A percentile compares a stretch with the other conserved stretches of the same genome.
These are phyloP conservation scores for Hondaea fermentalgiana DNA, from an alignment of 108 stramenopile genomes.

Conservation along the genomic window DNA sequence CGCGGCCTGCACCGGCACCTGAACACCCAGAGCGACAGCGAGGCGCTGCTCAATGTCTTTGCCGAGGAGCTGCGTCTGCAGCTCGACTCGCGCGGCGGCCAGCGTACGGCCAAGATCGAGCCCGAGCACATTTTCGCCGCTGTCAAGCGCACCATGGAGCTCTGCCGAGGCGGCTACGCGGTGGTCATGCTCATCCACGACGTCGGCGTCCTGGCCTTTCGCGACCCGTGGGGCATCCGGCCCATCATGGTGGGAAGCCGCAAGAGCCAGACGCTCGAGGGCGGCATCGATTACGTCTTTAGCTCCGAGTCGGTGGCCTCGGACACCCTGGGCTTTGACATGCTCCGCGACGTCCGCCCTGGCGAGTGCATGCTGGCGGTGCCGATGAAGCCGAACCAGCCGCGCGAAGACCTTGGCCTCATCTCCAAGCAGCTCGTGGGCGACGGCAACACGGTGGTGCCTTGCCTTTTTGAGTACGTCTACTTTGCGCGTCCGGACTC, in stretches of 20 bases:
- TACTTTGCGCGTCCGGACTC: constrained; percentile 98
- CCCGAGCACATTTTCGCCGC: constrained; percentile 28
- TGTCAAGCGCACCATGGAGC: constrained; percentile 60
- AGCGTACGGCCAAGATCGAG: neutral
- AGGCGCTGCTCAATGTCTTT: constrained; percentile 87
- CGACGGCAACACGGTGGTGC: neutral
- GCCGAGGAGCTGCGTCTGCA: constrained; percentile 66
- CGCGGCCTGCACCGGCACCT: constrained; percentile 57
- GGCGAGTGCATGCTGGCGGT: constrained; percentile 73
- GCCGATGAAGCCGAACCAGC: constrained; percentile 39
- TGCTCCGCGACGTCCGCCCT: constrained; percentile 79
- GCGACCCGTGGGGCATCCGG: constrained; percentile 94
- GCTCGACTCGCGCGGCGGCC: neutral
- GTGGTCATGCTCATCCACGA: constrained; percentile 86
- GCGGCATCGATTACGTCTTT: constrained; percentile 64
- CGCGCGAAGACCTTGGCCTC: constrained; percentile 44
- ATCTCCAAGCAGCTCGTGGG: neutral
- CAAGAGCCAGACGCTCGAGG: neutral
- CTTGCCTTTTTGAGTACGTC: constrained; percentile 98
- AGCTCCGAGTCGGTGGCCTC: constrained; percentile 94
- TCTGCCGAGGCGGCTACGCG: constrained; percentile 85
- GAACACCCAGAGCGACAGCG: constrained; percentile 89
- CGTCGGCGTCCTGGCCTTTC: constrained; percentile 85
- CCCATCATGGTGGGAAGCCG: constrained; percentile 82
- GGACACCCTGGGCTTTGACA: constrained; percentile 85